Evolutionary conservation across 805 yeast species (phyloP), one percentile per base, ranked within the genome.

Genomic region (Candida railenensis): DNA sequence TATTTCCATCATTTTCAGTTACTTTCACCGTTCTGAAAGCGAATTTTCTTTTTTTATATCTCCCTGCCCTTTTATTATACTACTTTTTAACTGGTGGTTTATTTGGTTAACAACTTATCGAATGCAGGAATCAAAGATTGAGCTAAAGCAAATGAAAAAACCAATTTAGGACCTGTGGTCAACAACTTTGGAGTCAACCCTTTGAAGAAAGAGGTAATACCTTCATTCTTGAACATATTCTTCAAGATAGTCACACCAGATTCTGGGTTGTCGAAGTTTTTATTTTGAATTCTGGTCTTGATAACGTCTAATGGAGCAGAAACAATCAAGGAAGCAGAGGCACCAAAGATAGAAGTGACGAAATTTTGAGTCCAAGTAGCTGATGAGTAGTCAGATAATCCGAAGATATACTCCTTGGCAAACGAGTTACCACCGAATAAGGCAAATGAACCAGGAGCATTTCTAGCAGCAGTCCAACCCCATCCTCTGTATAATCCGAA

Each of bases 401-500:
- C 91, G 58, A 89, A 82, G 49, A 94, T 81, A 73, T 89, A 94
- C 73, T 94, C 99, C 74, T 94, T 94, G 51, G 99, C 98, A 65
- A 94, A 94, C 14, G 99, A 96, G 63, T 92, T 90, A 72, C 98
- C 99, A 57, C 99, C 99, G 57, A 94, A 94, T 48, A 94, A 76
- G 15, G 98, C 96, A 63, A 94, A 94, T 2, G 97, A 89, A 49
- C 99, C 99, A 34, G 99, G 99, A 2, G 98, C 97, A 66, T 94
- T 94, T 81, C 99, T 86, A 38, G 99, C 99, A 57, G 96, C 96
- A 49, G 99, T 94, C 99, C 99, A 94, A 48, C 97, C 98, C 96
- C 97, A 91, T 55, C 99, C 99, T 66, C 97, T 80, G 75, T 94
- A 94, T 57, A 94, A 77, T 20, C 94, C 89, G 49, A 89, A 78